phyloP scores from a whole-genome alignment of 139 green algal species.

The Picochlorum sp. region DNA sequence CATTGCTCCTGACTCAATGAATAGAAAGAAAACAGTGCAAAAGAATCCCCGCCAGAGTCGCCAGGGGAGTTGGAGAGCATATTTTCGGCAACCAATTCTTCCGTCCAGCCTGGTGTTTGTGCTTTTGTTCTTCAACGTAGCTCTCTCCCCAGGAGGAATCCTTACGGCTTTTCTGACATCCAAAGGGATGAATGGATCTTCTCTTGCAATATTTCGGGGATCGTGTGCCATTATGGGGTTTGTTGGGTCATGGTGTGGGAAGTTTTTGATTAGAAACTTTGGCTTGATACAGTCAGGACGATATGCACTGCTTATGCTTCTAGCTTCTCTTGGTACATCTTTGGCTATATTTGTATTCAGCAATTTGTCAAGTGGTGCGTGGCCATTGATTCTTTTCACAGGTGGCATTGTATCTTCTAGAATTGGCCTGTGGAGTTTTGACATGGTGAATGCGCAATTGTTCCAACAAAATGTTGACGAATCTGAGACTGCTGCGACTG shows the following conservation, averaged over 20 bases:
- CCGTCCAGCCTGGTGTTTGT: slow-evolving; percentile 38
- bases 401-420: slow-evolving; percentile 32
- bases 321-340: slow-evolving; percentile 12
- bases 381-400: slow-evolving; percentile 28
- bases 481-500: slow-evolving; percentile 26
- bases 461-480: slow-evolving; percentile 36
- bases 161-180: slow-evolving; percentile 36
- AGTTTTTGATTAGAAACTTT: slow-evolving; percentile 20
- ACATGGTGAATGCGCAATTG: slow-evolving; percentile 43
- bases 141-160: slow-evolving; percentile 33
- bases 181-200: slow-evolving; percentile 25
- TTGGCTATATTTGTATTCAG: slow-evolving; percentile 7
- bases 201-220: slow-evolving; percentile 23
- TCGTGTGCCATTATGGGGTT: slow-evolving; percentile 41
- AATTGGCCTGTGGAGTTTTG: slow-evolving; percentile 40
- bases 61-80: slow-evolving; percentile 21
- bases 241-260: slow-evolving; percentile 29
- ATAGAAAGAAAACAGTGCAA: slow-evolving; percentile 8
- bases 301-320: slow-evolving; percentile 19
- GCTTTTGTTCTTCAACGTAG: slow-evolving; percentile 46
- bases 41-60: not conserved
- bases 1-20: slow-evolving; percentile 14
- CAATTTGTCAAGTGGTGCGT: not conserved
- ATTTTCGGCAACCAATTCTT: slow-evolving; percentile 39
- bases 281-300: slow-evolving; percentile 30